Conservation (phyloP, 768 basidiomycete species). For the Amanita phalloides region DNA sequence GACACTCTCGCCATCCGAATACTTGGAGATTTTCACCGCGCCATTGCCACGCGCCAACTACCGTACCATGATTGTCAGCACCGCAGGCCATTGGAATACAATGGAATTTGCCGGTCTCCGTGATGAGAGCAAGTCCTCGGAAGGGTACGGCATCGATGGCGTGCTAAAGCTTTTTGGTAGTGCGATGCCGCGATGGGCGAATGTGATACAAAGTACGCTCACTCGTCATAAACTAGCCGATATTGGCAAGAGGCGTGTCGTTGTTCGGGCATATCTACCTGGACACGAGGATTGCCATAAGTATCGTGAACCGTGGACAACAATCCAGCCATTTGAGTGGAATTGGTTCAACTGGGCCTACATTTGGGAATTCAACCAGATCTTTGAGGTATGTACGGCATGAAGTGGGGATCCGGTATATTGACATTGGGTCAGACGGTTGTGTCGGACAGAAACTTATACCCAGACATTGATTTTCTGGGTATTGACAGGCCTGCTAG, state of each 20-base stretch:
- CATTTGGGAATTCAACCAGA: constrained; percentile 45
- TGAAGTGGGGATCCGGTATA: background rate
- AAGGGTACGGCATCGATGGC: constrained; percentile 38
- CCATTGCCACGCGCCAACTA: constrained; percentile 42
- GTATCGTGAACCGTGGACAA: constrained; percentile 32
- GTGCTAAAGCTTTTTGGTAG: constrained; percentile 47
- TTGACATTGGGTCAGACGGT: constrained; percentile 22
- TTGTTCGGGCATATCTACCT: constrained; percentile 51
- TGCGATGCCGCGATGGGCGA: constrained; percentile 48
- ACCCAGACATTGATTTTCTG: constrained; percentile 47
- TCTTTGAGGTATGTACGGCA: constrained; percentile 37
- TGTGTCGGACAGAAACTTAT: constrained; percentile 24
- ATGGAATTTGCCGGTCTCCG: constrained; percentile 31
- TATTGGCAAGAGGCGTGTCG: constrained; percentile 27
- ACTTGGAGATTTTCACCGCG: constrained; percentile 37
- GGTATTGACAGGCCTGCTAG: constrained; percentile 51
- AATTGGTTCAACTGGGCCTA: constrained; percentile 59
- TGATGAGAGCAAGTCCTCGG: constrained; percentile 13
- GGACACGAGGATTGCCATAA: constrained; percentile 59
- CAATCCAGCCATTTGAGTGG: constrained; percentile 30
- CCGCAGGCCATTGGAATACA: constrained; percentile 63
- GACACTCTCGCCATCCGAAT: constrained; percentile 41
- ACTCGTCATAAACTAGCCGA: constrained; percentile 18
- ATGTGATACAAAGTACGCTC: constrained; percentile 35
- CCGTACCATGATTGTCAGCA: constrained; percentile 51